Evolutionary conservation across 2,329 filamentous ascomycete species (phyloP).

Genomic region (Aspergillus brunneoviolaceus): DNA sequence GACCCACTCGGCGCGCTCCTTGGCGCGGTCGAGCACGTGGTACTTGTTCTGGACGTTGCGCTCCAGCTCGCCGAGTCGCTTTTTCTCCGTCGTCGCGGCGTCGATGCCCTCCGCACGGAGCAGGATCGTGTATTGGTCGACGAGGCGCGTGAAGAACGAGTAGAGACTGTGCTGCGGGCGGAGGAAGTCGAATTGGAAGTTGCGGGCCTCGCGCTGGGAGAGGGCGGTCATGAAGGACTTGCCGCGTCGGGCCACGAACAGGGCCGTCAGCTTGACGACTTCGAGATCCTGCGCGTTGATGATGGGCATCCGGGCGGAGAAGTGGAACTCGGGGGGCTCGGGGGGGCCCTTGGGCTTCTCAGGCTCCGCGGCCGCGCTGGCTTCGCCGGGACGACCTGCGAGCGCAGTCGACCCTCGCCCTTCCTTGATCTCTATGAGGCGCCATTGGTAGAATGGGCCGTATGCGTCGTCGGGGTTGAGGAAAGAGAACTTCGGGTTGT

Average conservation of each 20-base stretch:
- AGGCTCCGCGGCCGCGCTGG: constrained; percentile 51
- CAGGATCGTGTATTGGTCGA: constrained; percentile 89
- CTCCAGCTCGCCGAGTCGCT: constrained; percentile 70
- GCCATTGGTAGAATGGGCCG: constrained; percentile 86
- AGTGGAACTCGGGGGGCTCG: constrained; percentile 82
- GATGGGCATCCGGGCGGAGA: constrained; percentile 94
- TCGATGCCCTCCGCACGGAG: constrained; percentile 67
- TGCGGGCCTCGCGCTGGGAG: constrained; percentile 82
- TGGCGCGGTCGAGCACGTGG: constrained; percentile 75
- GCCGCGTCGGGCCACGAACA: constrained; percentile 91
- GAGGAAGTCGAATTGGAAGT: constrained; percentile 95
- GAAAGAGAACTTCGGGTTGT: constrained; percentile 90
- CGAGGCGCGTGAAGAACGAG: constrained; percentile 87
- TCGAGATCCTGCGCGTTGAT: constrained; percentile 92
- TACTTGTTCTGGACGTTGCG: constrained; percentile 77
- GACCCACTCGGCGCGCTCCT: constrained; percentile 81
- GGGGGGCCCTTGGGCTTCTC: constrained; percentile 78
- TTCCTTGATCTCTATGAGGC: constrained; percentile 77
- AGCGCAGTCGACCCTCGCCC: constrained; percentile 78
- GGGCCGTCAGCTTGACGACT: constrained; percentile 71
- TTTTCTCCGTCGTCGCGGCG: constrained; percentile 69
- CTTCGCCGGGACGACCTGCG: constrained; percentile 70
- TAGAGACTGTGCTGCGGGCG: constrained; percentile 93
- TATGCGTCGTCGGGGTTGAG: constrained; percentile 78
- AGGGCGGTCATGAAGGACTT: constrained; percentile 87